Conservation (phyloP, 2,329 filamentous ascomycete genomes). For the Hymenoscyphus salicellus region DNA sequence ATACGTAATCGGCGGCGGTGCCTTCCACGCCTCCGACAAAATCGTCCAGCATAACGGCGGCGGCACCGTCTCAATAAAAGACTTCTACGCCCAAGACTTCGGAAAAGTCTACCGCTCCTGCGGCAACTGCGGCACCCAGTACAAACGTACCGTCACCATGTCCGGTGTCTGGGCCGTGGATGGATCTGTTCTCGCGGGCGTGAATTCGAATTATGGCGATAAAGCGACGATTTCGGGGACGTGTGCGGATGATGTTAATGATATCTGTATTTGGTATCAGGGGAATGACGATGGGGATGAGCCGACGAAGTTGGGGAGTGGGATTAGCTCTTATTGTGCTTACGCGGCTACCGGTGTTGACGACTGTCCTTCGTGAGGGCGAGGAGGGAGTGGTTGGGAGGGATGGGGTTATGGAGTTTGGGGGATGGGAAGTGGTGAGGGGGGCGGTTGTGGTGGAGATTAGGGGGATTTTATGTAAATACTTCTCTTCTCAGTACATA, state of each 20-base stretch:
- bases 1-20: conserved; percentile 44
- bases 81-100: conserved; percentile 44
- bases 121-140: conserved; percentile 45
- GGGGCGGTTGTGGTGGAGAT: no score
- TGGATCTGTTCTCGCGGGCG: conserved; percentile 38
- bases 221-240: conserved; percentile 44
- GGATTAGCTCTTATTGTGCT: no score
- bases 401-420: no score
- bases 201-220: conserved; percentile 28
- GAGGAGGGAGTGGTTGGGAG: no score
- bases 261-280: conserved; percentile 31
- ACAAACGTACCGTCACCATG: conserved; percentile 37
- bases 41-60: conserved; percentile 42
- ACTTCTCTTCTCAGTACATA: no score
- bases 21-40: conserved; percentile 43
- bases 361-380: no score
- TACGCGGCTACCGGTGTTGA: no score
- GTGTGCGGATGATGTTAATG: conserved; percentile 23
- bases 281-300: conserved; percentile 23
- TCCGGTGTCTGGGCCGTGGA: conserved; percentile 42
- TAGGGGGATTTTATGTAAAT: no score
- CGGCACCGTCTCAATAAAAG: conserved; percentile 34
- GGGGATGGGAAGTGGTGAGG: no score
- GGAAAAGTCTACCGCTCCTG: conserved; percentile 51
- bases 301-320: not conserved